A percentile compares a stretch with the other conserved stretches of the same genome.
Conservation (phyloP, 2,329 filamentous ascomycete genomes). For the Cladosporium sp. region DNA sequence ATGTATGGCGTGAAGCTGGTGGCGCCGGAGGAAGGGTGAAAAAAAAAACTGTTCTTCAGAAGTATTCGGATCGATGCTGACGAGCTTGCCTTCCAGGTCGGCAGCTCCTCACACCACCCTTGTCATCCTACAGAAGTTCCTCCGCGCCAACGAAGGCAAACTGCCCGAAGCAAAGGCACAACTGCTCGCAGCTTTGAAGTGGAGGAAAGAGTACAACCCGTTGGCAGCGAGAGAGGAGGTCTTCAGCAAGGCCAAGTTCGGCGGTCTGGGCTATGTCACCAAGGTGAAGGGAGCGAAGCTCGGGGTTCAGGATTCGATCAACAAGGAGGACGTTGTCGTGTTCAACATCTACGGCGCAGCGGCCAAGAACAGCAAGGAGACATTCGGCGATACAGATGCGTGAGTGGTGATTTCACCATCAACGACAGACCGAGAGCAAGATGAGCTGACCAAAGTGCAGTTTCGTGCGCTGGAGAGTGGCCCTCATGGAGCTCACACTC, state of each 20-base stretch:
- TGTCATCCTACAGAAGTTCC: constrained; percentile 87
- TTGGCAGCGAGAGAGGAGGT: constrained; percentile 60
- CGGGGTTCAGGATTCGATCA: constrained; percentile 46
- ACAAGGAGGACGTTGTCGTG: constrained; percentile 68
- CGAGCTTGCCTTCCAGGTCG: constrained; percentile 19
- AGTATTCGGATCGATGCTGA: constrained; percentile 20
- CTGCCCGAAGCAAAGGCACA: constrained; percentile 73
- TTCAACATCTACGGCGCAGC: constrained; percentile 91
- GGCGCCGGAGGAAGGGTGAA: constrained; percentile 29
- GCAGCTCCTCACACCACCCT: constrained; percentile 67
- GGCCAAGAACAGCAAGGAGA: constrained; percentile 75
- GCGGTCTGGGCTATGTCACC: constrained; percentile 77
- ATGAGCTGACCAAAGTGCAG: constrained; percentile 46
- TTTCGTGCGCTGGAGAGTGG: constrained; percentile 86
- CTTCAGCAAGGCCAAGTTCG: constrained; percentile 71
- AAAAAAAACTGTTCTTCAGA: neutral
- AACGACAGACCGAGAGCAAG: neutral
- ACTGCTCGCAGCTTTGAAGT: constrained; percentile 74
- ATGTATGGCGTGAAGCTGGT: constrained; percentile 80
- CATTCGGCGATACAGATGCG: constrained; percentile 80
- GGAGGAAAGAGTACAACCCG: constrained; percentile 77
- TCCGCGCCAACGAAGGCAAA: constrained; percentile 83
- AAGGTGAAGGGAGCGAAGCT: constrained; percentile 55
- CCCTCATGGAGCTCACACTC: constrained; percentile 84
- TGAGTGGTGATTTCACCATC: constrained; percentile 49